Conservation (phyloP, 2,329 filamentous ascomycete species). For the Cadophora gregata region DNA sequence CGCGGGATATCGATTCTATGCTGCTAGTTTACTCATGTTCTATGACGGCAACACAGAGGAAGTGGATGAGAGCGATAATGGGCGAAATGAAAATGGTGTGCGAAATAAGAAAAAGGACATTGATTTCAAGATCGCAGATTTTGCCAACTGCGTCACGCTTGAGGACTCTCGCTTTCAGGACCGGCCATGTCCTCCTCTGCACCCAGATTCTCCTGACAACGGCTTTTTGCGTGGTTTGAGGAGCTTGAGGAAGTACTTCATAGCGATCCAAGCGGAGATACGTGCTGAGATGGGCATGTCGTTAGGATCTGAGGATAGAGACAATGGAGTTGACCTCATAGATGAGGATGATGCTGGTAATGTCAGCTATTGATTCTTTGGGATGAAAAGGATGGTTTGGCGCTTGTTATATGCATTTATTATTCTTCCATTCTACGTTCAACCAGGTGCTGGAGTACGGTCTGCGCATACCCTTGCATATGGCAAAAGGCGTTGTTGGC, state of each 20-base stretch:
- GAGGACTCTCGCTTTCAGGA: conserved; percentile 69
- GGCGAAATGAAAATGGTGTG: conserved; percentile 49
- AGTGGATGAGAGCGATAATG: conserved; percentile 52
- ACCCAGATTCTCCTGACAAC: conserved; percentile 81
- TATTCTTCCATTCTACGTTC: conserved; percentile 11
- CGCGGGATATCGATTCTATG: conserved; percentile 91
- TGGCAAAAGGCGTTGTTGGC: conserved; percentile 7
- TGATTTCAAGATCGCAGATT: conserved; percentile 97
- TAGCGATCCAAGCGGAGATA: conserved; percentile 84
- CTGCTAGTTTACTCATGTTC: conserved; percentile 90
- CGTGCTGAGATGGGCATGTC: conserved; percentile 43
- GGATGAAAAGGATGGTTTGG: not conserved
- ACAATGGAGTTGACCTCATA: conserved; percentile 20
- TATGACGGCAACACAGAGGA: conserved; percentile 83
- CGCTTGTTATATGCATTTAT: not conserved
- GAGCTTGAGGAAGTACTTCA: conserved; percentile 81
- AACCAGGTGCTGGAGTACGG: conserved; percentile 16
- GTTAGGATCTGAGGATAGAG: conserved; percentile 16
- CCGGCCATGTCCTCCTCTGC: conserved; percentile 77
- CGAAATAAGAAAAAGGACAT: conserved; percentile 58
- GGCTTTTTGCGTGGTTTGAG: conserved; percentile 88
- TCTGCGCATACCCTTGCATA: conserved; percentile 22
- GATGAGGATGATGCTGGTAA: conserved; percentile 37
- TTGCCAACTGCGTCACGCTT: conserved; percentile 94
- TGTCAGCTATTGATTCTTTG: conserved; percentile 38